Evolutionary conservation across 2,329 filamentous ascomycete species (phyloP), one percentile per base, ranked within the genome.

Genomic region (Tolypocladium guangdongense): DNA sequence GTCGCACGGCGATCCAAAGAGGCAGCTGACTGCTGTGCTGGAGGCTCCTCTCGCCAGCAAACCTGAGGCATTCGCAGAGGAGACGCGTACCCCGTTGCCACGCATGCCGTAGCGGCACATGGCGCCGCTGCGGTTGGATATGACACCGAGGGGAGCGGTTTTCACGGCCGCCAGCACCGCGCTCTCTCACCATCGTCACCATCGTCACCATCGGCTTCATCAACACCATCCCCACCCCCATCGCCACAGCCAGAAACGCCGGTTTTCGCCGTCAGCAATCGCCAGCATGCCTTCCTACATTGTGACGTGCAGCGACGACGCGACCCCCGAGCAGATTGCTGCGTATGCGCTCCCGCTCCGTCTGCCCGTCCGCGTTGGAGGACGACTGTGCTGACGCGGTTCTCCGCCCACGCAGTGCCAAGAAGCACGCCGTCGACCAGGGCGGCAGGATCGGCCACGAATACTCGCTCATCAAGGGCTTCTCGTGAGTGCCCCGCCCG

Each of bases 381-480:
- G 52, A 11, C 43, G 22, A 33, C 22, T 12, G 12, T 48, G n/a
- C 43, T 53, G 45, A 48, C 36, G 18, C 24, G 0, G 1, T 11
- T 1, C 12, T 7, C 11, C 27, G 27, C 4, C 10, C 27, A 2
- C 43, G 27, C 43, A 90, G 87, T 51, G 86, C 87, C 56, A 95
- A 95, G 83, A 74, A 91, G 68, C 74, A 84, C 55, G 87, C 84
- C 62, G 73, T 68, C 56, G 79, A 86, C 43, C 82, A 92, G 67
- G 92, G 92, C 66, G 92, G 90, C 67, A 83, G 82, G 70, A 93
- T 97, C 73, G 82, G 74, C 53, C 84, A 93, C 62, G 88, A 93
- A 69, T 96, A 89, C 77, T 85, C 74, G 56, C 73, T 96, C 63
- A 90, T 96, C 79, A 95, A 92, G 76, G 91, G 87, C 55, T 96